Percentiles rank a stretch among this genome's conserved stretches.
These are phyloP conservation scores for Penicillium cosmopolitanum DNA, from an alignment of 495 filamentous ascomycete genomes.

Conservation along the genomic window DNA sequence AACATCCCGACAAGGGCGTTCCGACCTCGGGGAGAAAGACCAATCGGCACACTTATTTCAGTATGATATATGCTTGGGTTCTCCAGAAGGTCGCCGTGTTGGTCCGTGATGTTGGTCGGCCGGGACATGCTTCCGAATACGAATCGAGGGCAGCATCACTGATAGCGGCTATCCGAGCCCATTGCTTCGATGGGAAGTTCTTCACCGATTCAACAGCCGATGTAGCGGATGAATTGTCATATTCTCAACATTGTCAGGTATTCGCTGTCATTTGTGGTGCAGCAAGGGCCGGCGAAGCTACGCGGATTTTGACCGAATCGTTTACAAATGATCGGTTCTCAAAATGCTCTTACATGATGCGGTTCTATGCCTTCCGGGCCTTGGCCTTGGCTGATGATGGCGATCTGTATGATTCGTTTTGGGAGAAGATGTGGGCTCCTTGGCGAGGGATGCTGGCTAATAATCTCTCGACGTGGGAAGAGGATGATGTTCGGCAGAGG, in stretches of 20 bases:
- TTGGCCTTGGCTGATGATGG: constrained; percentile 27
- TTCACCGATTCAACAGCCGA: constrained; percentile 37
- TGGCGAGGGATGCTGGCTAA: constrained; percentile 39
- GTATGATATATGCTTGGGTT: constrained; percentile 41
- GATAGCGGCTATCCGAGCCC: constrained; percentile 25
- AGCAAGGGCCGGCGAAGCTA: constrained; percentile 11
- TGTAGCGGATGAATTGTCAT: constrained; percentile 29
- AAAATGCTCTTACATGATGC: constrained; percentile 45
- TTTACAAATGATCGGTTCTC: constrained; percentile 32
- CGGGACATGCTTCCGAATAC: constrained; percentile 38
- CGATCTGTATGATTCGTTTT: constrained; percentile 32
- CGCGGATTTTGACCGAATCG: constrained; percentile 24
- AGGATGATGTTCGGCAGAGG: constrained; percentile 42
- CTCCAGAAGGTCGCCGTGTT: constrained; percentile 32
- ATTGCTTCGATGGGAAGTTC: constrained; percentile 41
- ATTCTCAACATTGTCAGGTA: constrained; percentile 42
- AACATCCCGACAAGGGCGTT: constrained; percentile 41
- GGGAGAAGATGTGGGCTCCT: constrained; percentile 33
- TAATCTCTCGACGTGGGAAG: constrained; percentile 46
- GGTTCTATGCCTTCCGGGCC: constrained; percentile 43
- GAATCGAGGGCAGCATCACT: constrained; percentile 29
- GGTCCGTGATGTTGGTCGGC: constrained; percentile 32
- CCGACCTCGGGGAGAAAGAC: constrained; percentile 33
- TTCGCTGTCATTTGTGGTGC: constrained; percentile 40
- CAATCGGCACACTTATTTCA: constrained; percentile 40